A percentile compares a stretch with the other conserved stretches of the same genome.
These are phyloP conservation scores for Fusarium caatingaense DNA, from an alignment of 2,329 filamentous ascomycete species.

Conservation along the genomic window DNA sequence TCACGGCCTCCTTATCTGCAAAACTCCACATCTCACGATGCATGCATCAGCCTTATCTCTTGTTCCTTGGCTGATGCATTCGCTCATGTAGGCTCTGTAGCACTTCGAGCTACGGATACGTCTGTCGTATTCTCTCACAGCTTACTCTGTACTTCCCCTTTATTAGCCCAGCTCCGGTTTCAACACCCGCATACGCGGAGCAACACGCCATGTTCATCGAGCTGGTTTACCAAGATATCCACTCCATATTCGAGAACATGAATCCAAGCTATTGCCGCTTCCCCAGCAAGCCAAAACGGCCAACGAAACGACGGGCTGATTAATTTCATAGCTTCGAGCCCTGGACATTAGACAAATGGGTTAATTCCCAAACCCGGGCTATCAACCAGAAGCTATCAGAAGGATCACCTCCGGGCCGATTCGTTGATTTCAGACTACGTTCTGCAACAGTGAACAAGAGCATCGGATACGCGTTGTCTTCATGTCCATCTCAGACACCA, in stretches of 20 bases:
- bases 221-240: conserved; percentile 3
- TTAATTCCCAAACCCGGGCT: conserved; percentile 3
- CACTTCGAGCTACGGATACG: too few species aligned
- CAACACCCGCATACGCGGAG: background rate
- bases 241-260: conserved; percentile 2
- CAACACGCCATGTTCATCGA: conserved; percentile 16
- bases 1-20: conserved; percentile 25
- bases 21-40: conserved; percentile 34
- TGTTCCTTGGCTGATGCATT: background rate
- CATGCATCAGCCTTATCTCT: conserved; percentile 33
- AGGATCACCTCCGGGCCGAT: conserved; percentile 14
- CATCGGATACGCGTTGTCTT: background rate
- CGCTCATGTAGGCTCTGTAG: background rate
- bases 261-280: conserved; percentile 2
- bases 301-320: background rate
- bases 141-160: background rate
- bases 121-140: background rate
- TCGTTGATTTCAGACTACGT: background rate
- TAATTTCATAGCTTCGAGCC: conserved; percentile 10
- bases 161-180: conserved; percentile 1
- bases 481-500: background rate
- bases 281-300: background rate
- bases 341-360: conserved; percentile 7
- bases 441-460: background rate
- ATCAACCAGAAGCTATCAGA: conserved; percentile 5